Conservation (phyloP, 495 filamentous ascomycete genomes). For the Penicillium cataractarum region DNA sequence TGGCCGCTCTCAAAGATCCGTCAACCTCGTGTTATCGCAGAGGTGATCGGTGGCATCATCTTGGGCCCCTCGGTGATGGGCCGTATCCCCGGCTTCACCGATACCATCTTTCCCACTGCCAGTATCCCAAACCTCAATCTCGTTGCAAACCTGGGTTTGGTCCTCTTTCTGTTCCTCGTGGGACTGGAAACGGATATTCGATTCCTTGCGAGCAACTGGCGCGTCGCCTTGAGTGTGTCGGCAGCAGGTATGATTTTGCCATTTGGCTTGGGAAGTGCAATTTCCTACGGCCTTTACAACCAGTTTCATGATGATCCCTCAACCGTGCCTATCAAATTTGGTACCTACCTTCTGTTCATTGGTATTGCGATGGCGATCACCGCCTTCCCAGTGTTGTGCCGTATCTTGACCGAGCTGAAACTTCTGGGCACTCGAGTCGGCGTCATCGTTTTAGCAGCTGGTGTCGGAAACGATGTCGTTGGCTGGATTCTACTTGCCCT, state of each 20-base stretch:
- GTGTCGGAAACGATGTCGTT: constrained; percentile 93
- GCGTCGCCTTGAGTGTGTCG: constrained; percentile 78
- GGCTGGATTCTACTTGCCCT: constrained; percentile 95
- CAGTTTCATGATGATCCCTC: constrained; percentile 69
- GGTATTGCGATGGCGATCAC: constrained; percentile 96
- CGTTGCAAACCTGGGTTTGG: constrained; percentile 86
- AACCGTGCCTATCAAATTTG: constrained; percentile 69
- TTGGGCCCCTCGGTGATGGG: constrained; percentile 88
- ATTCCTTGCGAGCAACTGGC: constrained; percentile 86
- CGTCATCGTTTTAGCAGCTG: constrained; percentile 88
- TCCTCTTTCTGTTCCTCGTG: constrained; percentile 91
- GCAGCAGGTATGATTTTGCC: constrained; percentile 85
- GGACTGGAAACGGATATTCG: constrained; percentile 91
- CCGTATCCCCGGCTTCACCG: constrained; percentile 77
- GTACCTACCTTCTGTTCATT: constrained; percentile 88
- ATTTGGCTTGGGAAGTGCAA: constrained; percentile 67
- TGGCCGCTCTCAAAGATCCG: constrained; percentile 83
- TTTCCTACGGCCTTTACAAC: constrained; percentile 86
- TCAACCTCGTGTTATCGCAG: constrained; percentile 92
- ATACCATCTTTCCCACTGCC: constrained; percentile 72
- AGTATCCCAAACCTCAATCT: constrained; percentile 77
- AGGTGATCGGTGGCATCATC: constrained; percentile 91
- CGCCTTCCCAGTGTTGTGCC: constrained; percentile 92
- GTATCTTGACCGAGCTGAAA: constrained; percentile 92
- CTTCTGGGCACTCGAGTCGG: constrained; percentile 83